Evolutionary conservation across 345 rosid species (phyloP).

Genomic region (Citrus mangshanensis): DNA sequence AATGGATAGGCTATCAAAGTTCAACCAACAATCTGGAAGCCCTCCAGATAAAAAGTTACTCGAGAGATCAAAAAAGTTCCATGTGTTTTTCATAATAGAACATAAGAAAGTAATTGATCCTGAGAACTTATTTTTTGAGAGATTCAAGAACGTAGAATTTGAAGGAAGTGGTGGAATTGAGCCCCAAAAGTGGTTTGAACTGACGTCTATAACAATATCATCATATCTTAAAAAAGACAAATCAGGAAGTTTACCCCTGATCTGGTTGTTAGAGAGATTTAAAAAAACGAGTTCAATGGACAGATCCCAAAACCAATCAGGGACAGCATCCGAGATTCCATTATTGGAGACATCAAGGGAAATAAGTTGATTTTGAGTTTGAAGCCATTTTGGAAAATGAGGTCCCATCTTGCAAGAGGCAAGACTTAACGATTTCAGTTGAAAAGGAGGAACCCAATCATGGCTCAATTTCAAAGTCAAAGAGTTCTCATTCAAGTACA

Average conservation of each 20-base stretch:
- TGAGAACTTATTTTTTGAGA: not conserved
- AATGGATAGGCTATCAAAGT: not conserved
- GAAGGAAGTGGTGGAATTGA: too few relatives aligned
- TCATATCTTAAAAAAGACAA: too few relatives aligned
- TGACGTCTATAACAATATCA: not conserved
- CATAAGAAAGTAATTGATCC: not conserved
- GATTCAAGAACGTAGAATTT: too few relatives aligned
- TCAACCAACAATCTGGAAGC: not conserved
- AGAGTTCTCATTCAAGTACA: not conserved
- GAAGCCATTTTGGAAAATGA: too few relatives aligned
- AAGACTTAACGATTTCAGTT: too few relatives aligned
- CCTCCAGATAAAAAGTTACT: not conserved
- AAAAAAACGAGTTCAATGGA: too few relatives aligned
- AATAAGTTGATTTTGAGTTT: not conserved
- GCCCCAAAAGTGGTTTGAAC: too few relatives aligned
- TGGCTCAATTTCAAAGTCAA: not conserved
- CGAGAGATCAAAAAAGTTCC: too few relatives aligned
- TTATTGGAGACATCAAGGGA: not conserved
- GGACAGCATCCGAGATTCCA: not conserved
- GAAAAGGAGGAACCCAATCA: too few relatives aligned
- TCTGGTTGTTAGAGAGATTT: too few relatives aligned
- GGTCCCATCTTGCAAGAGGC: too few relatives aligned
- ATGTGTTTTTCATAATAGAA: not conserved
- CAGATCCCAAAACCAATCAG: not conserved
- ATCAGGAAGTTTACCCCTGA: too few relatives aligned